Base-by-base conservation (phyloP, 345 rosid genomes). In the Linum usitatissimum region DNA sequence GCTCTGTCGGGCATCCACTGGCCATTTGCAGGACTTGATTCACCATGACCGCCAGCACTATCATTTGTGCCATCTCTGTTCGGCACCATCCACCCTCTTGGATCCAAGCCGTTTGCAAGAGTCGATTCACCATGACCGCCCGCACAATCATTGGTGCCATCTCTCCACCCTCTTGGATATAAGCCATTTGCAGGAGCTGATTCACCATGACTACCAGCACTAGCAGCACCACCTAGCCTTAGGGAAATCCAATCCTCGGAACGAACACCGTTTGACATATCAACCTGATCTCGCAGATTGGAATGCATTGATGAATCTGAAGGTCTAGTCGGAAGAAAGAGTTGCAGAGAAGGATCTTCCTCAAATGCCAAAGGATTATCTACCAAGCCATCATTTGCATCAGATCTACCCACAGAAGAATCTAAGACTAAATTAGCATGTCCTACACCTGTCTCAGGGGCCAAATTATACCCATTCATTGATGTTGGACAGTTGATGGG, bases 181-280 rank as follows among this genome's bases (percentile, higher is more conserved):
- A 42, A 42, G 8, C 58, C 58, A 55, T 55, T 55, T 18, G 58
- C 21, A 55, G 23, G 30, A 17, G 58, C 8, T 9, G 30, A 55
- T 18, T 55, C 58, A 55, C 28, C 30, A 23, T 15, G 58, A 55
- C 58, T 28, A 23, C 58, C 58, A 18, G 21, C 49, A 42, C 14
- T 14, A 9, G 10, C 49, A 42, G 49, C 80, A 71, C 81, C 99
- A 34, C 99, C 97, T 61, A 93, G 90, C 61, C 90, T 84, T 63
- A 93, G 95, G 60, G 97, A 93, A 58, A 90, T 84, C 95, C 95
- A 93, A 73, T 87, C 99, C 53, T 90, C 97, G 60, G 74, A 74
- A 14, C 78, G 83, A 62, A 83, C 69, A 69, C 96, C 87, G 69
- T 90, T 90, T 21, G 96, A 81, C 68, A 75, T 61, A 64, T 84